Evolutionary conservation across 2,329 filamentous ascomycete species (phyloP).

Genomic region (Exophiala lecanii-corni): DNA sequence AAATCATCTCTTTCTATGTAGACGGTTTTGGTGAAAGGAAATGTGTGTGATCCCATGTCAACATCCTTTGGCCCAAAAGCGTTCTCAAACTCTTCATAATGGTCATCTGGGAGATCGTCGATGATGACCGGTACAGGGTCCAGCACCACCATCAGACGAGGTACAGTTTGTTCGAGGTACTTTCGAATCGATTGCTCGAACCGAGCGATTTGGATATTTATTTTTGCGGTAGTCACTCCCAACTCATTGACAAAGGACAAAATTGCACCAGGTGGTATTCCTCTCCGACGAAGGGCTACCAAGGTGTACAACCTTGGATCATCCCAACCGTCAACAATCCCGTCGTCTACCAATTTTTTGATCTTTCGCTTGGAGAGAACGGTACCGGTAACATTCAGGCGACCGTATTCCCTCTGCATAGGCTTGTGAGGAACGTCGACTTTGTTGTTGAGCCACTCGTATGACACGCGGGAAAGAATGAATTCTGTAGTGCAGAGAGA

Average conservation of each 20-base stretch:
- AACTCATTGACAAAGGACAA: slow-evolving; percentile 87
- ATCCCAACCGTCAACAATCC: slow-evolving; percentile 82
- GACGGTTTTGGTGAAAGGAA: slow-evolving; percentile 68
- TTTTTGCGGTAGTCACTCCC: slow-evolving; percentile 77
- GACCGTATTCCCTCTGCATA: slow-evolving; percentile 83
- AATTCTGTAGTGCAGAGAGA: slow-evolving; percentile 93
- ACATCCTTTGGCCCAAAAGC: slow-evolving; percentile 82
- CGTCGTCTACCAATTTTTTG: slow-evolving; percentile 69
- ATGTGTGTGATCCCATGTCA: slow-evolving; percentile 46
- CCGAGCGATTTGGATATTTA: slow-evolving; percentile 72
- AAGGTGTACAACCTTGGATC: slow-evolving; percentile 87
- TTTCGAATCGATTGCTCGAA: slow-evolving; percentile 81
- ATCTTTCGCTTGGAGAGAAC: slow-evolving; percentile 85
- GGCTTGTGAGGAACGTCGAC: slow-evolving; percentile 74
- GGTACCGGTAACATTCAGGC: slow-evolving; percentile 75
- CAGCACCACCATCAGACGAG: slow-evolving; percentile 81
- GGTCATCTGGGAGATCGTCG: slow-evolving; percentile 68
- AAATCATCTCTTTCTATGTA: slow-evolving; percentile 83
- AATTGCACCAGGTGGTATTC: slow-evolving; percentile 82
- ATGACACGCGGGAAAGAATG: slow-evolving; percentile 74
- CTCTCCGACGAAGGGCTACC: slow-evolving; percentile 75
- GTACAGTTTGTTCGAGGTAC: slow-evolving; percentile 83
- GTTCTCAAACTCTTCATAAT: slow-evolving; percentile 59
- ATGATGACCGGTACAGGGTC: slow-evolving; percentile 81
- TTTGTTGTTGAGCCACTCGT: slow-evolving; percentile 82